Conservation (phyloP, 768 basidiomycete genomes). For the Paxillus rubicundulus region DNA sequence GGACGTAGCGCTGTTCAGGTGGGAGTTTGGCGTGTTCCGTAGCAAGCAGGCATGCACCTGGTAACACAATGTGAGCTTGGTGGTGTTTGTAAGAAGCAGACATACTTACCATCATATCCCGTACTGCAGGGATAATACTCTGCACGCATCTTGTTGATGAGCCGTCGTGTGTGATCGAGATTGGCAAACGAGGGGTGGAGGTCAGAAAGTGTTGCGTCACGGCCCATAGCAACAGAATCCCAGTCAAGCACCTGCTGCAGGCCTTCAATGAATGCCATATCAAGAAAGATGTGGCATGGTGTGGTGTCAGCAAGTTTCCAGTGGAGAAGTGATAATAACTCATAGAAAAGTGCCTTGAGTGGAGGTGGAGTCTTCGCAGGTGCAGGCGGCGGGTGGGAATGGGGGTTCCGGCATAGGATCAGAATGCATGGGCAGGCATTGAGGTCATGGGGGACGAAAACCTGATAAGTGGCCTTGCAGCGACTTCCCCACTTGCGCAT, state of each 20-base stretch:
- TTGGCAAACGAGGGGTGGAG: constrained; percentile 6
- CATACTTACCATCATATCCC: background rate
- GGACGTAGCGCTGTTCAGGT: background rate
- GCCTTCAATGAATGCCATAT: constrained; percentile 1
- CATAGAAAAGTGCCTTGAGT: background rate
- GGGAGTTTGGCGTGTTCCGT: background rate
- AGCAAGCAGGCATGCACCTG: too few relatives aligned
- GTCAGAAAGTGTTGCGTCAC: background rate
- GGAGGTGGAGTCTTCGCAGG: background rate
- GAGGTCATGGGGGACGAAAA: constrained; percentile 9
- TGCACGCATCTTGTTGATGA: background rate
- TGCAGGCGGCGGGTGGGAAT: background rate
- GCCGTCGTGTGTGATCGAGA: background rate
- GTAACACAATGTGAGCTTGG: too few relatives aligned
- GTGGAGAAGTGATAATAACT: background rate
- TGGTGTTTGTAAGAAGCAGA: too few relatives aligned
- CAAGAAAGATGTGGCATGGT: background rate
- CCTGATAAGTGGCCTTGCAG: background rate
- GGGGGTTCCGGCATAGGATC: constrained; percentile 10
- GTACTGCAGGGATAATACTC: background rate
- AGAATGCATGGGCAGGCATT: constrained; percentile 2
- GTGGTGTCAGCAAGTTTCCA: constrained; percentile 4
- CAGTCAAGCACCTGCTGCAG: background rate
- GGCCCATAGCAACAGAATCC: background rate
- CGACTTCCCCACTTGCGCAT: background rate